These are phyloP conservation scores for Avena sativa DNA, from an alignment of 176 grass and related monocot species.

Conservation along the genomic window DNA sequence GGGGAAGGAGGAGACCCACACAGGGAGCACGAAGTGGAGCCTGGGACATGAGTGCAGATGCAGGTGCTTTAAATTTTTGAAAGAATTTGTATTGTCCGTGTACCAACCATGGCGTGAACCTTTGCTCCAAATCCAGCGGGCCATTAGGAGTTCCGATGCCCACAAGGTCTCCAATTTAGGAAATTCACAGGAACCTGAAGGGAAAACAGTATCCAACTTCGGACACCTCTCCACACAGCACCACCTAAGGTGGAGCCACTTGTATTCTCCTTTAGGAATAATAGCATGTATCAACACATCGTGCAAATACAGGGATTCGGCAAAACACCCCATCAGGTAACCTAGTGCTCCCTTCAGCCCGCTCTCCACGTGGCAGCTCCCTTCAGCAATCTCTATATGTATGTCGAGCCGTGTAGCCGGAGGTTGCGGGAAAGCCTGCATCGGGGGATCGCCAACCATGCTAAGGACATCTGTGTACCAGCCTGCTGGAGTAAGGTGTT, in stretches of 20 bases:
- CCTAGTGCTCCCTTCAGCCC: not conserved
- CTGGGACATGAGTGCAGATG: not conserved
- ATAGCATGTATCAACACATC: not conserved
- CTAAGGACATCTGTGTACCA: not conserved
- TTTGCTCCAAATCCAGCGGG: not conserved
- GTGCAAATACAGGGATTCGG: not conserved
- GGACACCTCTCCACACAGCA: not conserved
- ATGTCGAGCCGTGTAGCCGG: not conserved
- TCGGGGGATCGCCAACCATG: not conserved
- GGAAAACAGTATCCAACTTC: not conserved
- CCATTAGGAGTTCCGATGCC: constrained; percentile 20
- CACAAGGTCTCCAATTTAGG: not conserved
- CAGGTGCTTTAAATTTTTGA: not conserved
- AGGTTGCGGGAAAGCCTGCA: not conserved
- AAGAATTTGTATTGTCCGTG: fast-evolving
- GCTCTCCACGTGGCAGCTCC: not conserved
- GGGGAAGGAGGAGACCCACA: not conserved
- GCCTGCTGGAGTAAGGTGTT: not conserved
- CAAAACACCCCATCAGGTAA: fast-evolving
- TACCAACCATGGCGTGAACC: too few species aligned
- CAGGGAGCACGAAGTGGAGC: not conserved
- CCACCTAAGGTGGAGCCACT: not conserved
- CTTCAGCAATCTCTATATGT: constrained; percentile 18
- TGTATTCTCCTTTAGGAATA: not conserved
- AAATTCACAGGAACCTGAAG: fast-evolving